phyloP scores from a whole-genome alignment of 192 early-diverging fungal species.

The Phycomyces nitens region DNA sequence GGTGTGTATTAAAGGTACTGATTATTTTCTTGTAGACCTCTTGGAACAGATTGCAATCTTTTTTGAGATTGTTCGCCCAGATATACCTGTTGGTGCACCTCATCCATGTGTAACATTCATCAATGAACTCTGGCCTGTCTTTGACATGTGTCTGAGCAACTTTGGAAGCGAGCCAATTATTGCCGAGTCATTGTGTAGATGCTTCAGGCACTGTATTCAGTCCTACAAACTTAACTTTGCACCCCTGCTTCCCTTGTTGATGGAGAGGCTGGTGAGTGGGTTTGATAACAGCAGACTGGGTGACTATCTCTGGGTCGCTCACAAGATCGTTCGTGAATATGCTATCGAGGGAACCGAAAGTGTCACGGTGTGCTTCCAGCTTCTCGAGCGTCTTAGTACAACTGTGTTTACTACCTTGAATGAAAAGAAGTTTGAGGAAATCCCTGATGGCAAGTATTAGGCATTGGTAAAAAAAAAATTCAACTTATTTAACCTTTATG shows the following conservation, averaged over 20 bases:
- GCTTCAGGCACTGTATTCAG: slow-evolving; percentile 56
- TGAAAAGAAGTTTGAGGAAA: slow-evolving; percentile 44
- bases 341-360: slow-evolving; percentile 45
- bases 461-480: no score
- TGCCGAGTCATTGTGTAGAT: slow-evolving; percentile 49
- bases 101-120: slow-evolving; percentile 70
- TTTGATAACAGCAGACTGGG: slow-evolving; percentile 65
- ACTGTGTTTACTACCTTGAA: slow-evolving; percentile 63
- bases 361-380: slow-evolving; percentile 45
- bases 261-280: slow-evolving; percentile 58
- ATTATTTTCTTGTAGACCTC: slow-evolving; percentile 20
- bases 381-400: slow-evolving; percentile 65
- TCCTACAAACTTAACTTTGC: slow-evolving; percentile 54
- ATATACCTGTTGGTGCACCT: slow-evolving; percentile 38
- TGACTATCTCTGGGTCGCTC: slow-evolving; percentile 80
- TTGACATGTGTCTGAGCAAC: slow-evolving; percentile 53
- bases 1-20: background rate
- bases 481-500: slow-evolving; percentile 5
- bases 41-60: slow-evolving; percentile 62
- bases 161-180: slow-evolving; percentile 47
- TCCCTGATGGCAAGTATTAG: slow-evolving; percentile 69
- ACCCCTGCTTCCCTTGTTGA: slow-evolving; percentile 52
- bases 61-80: slow-evolving; percentile 50
- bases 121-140: slow-evolving; percentile 69
- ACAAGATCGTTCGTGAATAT: slow-evolving; percentile 63